phyloP scores from a whole-genome alignment of 257 asterid species.

The Nicotiana otophora region DNA sequence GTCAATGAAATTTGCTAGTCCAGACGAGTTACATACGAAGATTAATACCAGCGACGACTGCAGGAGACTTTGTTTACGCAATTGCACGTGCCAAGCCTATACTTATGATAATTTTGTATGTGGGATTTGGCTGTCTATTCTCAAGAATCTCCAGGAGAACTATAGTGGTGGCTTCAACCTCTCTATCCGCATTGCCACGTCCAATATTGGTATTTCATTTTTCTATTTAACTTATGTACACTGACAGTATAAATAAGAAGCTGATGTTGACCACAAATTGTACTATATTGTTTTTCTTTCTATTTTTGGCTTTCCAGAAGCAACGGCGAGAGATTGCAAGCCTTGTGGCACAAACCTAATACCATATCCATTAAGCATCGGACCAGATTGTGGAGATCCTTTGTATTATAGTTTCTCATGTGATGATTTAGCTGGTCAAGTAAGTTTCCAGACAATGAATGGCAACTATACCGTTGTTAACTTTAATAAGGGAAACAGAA shows the following conservation, averaged over 20 bases:
- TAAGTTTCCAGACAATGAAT: slow-evolving; percentile 10
- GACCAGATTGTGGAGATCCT: slow-evolving; percentile 23
- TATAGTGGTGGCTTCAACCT: background rate
- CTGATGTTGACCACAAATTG: slow-evolving; percentile 6
- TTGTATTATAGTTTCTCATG: slow-evolving; percentile 19
- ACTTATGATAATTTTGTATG: background rate
- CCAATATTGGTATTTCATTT: slow-evolving; percentile 18
- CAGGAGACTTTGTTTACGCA: slow-evolving; percentile 16
- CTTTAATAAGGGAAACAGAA: background rate
- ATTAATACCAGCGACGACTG: slow-evolving; percentile 8
- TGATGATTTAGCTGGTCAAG: background rate
- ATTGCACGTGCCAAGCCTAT: slow-evolving; percentile 30
- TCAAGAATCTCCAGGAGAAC: slow-evolving; percentile 18
- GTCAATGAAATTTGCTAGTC: background rate
- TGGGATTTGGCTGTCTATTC: slow-evolving; percentile 17
- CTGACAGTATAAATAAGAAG: background rate
- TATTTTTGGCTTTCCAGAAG: slow-evolving; percentile 2
- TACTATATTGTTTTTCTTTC: background rate
- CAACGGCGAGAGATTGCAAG: slow-evolving; percentile 9
- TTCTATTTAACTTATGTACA: slow-evolving; percentile 3
- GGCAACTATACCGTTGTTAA: background rate
- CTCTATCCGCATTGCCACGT: slow-evolving; percentile 16
- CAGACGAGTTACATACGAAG: background rate
- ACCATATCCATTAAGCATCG: slow-evolving; percentile 26
- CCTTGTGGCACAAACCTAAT: slow-evolving; percentile 11